Percentiles rank a stretch among this genome's conserved stretches.
Conservation (phyloP, 768 basidiomycete species). For the Suillus decipiens region DNA sequence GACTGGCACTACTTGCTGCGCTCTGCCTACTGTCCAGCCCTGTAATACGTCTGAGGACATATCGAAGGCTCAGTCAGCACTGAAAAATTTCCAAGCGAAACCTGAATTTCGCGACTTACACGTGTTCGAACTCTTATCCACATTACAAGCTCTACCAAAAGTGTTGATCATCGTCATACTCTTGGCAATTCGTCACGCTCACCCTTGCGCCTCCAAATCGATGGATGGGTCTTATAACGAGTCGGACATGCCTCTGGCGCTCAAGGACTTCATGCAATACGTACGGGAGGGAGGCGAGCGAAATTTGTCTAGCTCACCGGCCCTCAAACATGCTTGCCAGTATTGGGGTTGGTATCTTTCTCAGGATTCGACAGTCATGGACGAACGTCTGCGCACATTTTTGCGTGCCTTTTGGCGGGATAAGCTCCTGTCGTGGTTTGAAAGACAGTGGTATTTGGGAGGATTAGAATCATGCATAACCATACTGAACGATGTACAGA, state of each 20-base stretch:
- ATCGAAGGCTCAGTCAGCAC: neutral
- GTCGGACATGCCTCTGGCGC: neutral
- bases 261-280: neutral
- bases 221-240: neutral
- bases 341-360: neutral
- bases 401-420: neutral
- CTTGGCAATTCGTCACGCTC: slow-evolving; percentile 1
- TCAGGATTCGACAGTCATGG: neutral
- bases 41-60: neutral
- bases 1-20: neutral
- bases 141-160: neutral
- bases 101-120: neutral
- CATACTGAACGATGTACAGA: neutral
- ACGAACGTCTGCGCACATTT: neutral
- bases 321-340: neutral
- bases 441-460: neutral
- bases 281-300: neutral
- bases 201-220: neutral
- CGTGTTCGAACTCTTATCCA: neutral
- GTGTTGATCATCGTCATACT: neutral
- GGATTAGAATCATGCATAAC: slow-evolving; percentile 3
- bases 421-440: neutral
- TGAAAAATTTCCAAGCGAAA: neutral
- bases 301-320: neutral
- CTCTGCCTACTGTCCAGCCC: neutral